Evolutionary conservation across 1,284 basidiomycete genomes (phyloP).

Genomic region (Tilletiaria anomala): DNA sequence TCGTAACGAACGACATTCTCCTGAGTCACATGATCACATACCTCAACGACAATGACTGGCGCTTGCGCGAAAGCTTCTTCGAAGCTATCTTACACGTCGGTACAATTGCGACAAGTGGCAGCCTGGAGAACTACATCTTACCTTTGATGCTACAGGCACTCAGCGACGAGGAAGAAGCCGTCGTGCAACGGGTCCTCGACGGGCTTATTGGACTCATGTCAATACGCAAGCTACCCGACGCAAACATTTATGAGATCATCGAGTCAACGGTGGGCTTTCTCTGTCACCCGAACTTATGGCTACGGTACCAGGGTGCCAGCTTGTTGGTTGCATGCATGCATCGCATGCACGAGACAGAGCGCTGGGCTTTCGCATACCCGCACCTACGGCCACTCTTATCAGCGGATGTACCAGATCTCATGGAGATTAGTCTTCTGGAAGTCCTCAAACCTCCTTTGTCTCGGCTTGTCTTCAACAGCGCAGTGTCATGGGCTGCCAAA

Average conservation of each 20-base stretch:
- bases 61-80: conserved; percentile 77
- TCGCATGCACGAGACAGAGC: conserved; percentile 55
- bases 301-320: conserved; percentile 79
- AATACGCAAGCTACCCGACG: conserved; percentile 52
- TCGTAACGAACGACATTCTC: conserved; percentile 84
- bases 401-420: conserved; percentile 65
- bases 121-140: conserved; percentile 60
- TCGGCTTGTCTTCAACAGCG: conserved; percentile 58
- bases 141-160: conserved; percentile 79
- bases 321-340: conserved; percentile 66
- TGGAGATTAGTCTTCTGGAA: conserved; percentile 58
- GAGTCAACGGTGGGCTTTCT: conserved; percentile 71
- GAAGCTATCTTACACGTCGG: conserved; percentile 90
- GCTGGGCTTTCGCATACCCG: conserved; percentile 93
- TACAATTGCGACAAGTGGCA: conserved; percentile 11
- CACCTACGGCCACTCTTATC: conserved; percentile 69
- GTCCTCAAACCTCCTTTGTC: conserved; percentile 64
- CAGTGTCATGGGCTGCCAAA: conserved; percentile 71
- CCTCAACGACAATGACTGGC: conserved; percentile 83
- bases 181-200: conserved; percentile 70
- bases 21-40: conserved; percentile 98
- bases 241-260: conserved; percentile 87
- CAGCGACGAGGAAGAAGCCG: conserved; percentile 79
- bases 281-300: conserved; percentile 93
- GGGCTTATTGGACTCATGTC: conserved; percentile 74